A percentile compares a stretch with the other conserved stretches of the same genome.
phyloP scores from a whole-genome alignment of 208 protist genomes.

The Leptomonas pyrrhocoris region DNA sequence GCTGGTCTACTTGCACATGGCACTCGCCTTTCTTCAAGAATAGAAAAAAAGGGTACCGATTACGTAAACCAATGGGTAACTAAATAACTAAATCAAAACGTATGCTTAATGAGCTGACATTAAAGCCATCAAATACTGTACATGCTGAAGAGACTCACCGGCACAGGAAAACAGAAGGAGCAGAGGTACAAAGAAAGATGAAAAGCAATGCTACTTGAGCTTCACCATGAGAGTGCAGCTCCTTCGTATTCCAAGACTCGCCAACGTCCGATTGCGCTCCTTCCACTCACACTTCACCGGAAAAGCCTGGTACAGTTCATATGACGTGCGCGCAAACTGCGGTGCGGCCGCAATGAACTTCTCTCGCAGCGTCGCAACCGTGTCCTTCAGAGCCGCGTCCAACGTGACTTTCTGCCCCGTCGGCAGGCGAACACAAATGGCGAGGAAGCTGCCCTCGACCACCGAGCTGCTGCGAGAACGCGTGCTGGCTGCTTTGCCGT shows the following conservation, averaged over 20 bases:
- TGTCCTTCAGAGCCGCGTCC: conserved; percentile 50
- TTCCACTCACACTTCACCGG: conserved; percentile 50
- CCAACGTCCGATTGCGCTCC: conserved; percentile 70
- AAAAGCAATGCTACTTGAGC: conserved; percentile 16
- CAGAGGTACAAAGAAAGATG: conserved; percentile 2
- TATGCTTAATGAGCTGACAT: too few relatives aligned
- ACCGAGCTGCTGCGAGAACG: conserved; percentile 3
- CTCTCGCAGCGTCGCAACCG: conserved; percentile 63
- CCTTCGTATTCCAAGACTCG: conserved; percentile 52
- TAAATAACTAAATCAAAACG: too few relatives aligned
- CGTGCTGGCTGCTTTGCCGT: neutral
- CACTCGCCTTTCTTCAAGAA: too few relatives aligned
- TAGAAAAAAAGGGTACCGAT: too few relatives aligned
- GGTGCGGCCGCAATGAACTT: conserved; percentile 65
- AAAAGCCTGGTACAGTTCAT: conserved; percentile 83
- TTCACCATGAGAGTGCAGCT: conserved; percentile 69
- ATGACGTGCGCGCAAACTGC: conserved; percentile 39
- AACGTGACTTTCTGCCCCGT: conserved; percentile 64
- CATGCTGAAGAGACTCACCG: neutral
- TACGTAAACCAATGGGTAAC: too few relatives aligned
- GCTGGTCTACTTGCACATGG: too few relatives aligned
- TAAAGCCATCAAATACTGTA: neutral
- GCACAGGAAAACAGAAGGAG: neutral
- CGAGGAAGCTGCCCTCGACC: conserved; percentile 35
- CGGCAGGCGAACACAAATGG: conserved; percentile 74